These are phyloP conservation scores for Mollisia scopiformis DNA, from an alignment of 2,329 filamentous ascomycete genomes.

Conservation along the genomic window DNA sequence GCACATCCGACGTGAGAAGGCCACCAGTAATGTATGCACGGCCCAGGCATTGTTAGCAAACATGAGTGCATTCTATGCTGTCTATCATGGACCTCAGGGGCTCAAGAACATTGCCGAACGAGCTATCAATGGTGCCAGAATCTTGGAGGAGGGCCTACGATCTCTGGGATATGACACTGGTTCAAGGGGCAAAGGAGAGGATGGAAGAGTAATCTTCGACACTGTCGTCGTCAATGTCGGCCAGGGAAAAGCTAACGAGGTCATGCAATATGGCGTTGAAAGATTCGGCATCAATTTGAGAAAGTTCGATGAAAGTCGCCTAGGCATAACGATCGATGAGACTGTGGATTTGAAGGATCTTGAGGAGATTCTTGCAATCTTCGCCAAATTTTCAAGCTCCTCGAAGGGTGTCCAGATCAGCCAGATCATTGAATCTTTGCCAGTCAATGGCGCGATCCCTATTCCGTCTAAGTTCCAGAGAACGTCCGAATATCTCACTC, in stretches of 20 bases:
- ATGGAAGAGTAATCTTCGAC: slow-evolving; percentile 72
- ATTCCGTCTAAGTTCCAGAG: slow-evolving; percentile 67
- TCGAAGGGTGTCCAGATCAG: slow-evolving; percentile 34
- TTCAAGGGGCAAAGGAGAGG: slow-evolving; percentile 56
- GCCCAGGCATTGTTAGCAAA: slow-evolving; percentile 93
- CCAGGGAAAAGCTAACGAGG: slow-evolving; percentile 50
- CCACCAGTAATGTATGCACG: slow-evolving; percentile 96
- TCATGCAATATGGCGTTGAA: slow-evolving; percentile 54
- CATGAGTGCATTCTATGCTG: slow-evolving; percentile 92
- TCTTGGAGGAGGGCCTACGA: slow-evolving; percentile 67
- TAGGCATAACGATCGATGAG: slow-evolving; percentile 82
- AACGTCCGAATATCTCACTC: slow-evolving; percentile 77
- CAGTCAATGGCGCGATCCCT: slow-evolving; percentile 38
- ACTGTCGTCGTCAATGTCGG: slow-evolving; percentile 71
- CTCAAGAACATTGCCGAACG: slow-evolving; percentile 82
- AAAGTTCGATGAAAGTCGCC: slow-evolving; percentile 57
- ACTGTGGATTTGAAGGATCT: slow-evolving; percentile 61
- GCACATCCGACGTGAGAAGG: slow-evolving; percentile 94
- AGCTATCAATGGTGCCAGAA: slow-evolving; percentile 70
- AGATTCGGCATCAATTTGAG: slow-evolving; percentile 64
- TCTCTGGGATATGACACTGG: slow-evolving; percentile 66
- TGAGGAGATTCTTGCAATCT: slow-evolving; percentile 58
- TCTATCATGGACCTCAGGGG: slow-evolving; percentile 89
- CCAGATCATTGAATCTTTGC: slow-evolving; percentile 48
- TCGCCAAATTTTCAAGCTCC: slow-evolving; percentile 43